Evolutionary conservation across 306 rosid species (phyloP), one percentile per base, ranked within the genome.

Genomic region (Styphnolobium japonicum): DNA sequence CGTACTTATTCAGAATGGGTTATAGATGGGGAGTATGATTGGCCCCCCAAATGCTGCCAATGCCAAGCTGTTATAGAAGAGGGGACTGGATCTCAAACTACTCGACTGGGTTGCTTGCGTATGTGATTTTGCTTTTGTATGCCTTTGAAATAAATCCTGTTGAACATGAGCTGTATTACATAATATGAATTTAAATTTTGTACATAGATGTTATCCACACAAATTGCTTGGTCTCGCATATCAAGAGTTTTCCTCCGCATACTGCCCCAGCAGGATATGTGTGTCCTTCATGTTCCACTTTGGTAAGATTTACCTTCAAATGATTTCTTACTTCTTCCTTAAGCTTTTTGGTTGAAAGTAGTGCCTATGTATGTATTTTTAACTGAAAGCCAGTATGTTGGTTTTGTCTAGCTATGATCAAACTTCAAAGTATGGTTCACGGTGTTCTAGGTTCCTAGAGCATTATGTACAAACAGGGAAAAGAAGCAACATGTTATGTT

Each of bases 1-100:
- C 98, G 94, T 56, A 89, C 98, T 9, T 96, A 96, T 80, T 96
- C 99, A 49, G 98, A 93, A 83, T 96, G 99, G 99, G 99, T 96
- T 74, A 88, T 93, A 82, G 97, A 96, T 80, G 99, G 92, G 64
- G 97, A 96, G 58, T 96, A 90, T 67, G 97, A 96, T 61, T 96
- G 99, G 99, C 99, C 99, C 63, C 96, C 97, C 4, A 91, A 86
- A 84, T 96, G 99, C 89, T 93, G 96, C 69, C 79, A 69, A 31
- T 96, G 99, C 83, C 95, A 89, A 80, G 90, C 82, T 51, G 82
- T 36, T 60, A 83, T 96, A 27, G 97, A 91, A 62, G 97, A 89
- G 71, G 96, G 89, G 80, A 69, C 49, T 76, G 93, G 88, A 73
- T 72, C 97, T 77, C 90, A 83, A 85, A 90, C 88, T 43, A 96